Base-by-base conservation (phyloP, 2,329 filamentous ascomycete species). In the Fusarium falciforme region DNA sequence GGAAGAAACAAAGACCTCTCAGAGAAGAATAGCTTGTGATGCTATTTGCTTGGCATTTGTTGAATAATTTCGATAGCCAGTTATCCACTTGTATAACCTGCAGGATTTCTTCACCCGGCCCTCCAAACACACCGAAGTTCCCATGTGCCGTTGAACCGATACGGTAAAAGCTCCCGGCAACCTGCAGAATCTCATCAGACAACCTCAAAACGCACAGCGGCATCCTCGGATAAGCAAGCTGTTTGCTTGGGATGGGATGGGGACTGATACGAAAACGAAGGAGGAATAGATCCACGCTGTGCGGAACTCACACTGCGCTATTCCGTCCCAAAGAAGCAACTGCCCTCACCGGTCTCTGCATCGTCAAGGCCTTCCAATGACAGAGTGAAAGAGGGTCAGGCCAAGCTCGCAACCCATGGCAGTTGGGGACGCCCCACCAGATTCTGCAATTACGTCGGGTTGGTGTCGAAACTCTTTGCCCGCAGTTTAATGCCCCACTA, bases 391-490 rank as follows among this genome's bases (percentile, higher is more conserved):
- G 47, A 29, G 47, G 16, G 25, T 29, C 25, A 59, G 57, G 40
- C 33, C 36, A 31, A 52, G 54, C 61, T 66, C 40, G 29, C 36
- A 22, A 44, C 59, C 61, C 69, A 70, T 36, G 65, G 44, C 62
- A 62, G 68, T 59, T 64, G 40, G 64, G 22, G 22, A 35, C 57
- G 47, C 70, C 67, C 70, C 67, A 67, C 64, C 29, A 38, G 62
- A 60, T 38, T 35, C 60, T 64, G 69, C 67, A 67, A 67, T 70
- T 72, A 70, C 70, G 70, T 72, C 69, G 47, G 17, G 44, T 49
- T 49, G 70, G 57, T 67, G 70, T 36, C 42, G 33, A 33, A 52
- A 38, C 44, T 44, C 27, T 44, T 61, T 36, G 59, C 42, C 33
- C 60, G 60, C 31, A 62, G 44, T 62, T 62, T 38, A 25, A 62